phyloP scores from a whole-genome alignment of 208 protist species.

The Hexamita inflata region DNA sequence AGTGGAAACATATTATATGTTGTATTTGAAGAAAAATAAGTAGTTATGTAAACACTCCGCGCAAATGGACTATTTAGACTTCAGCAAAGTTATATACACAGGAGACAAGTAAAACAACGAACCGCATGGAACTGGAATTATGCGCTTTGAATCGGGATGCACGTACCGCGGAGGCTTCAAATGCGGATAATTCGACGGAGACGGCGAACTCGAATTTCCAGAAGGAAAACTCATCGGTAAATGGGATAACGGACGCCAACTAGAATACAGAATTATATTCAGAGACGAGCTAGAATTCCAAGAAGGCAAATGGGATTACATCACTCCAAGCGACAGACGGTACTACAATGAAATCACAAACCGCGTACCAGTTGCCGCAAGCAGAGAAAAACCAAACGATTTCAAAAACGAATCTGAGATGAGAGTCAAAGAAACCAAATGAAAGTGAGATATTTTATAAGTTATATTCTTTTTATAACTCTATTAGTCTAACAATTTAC shows the following conservation, averaged over 20 bases:
- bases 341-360: neutral
- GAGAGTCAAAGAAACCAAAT: too few relatives aligned
- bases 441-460: too few relatives aligned
- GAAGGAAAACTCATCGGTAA: neutral
- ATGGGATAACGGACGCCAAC: neutral
- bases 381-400: neutral
- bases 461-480: too few relatives aligned
- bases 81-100: too few relatives aligned
- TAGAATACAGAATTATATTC: neutral
- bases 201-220: neutral
- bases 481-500: too few relatives aligned
- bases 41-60: too few relatives aligned
- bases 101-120: too few relatives aligned
- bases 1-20: too few relatives aligned
- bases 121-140: neutral
- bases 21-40: too few relatives aligned
- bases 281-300: neutral
- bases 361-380: neutral
- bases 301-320: neutral
- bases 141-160: neutral
- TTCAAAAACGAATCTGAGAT: neutral
- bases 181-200: neutral
- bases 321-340: neutral
- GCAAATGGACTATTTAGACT: too few relatives aligned
- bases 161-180: neutral